Base-by-base conservation (phyloP, 495 filamentous ascomycete species). In the Trichoderma orchidacearum region DNA sequence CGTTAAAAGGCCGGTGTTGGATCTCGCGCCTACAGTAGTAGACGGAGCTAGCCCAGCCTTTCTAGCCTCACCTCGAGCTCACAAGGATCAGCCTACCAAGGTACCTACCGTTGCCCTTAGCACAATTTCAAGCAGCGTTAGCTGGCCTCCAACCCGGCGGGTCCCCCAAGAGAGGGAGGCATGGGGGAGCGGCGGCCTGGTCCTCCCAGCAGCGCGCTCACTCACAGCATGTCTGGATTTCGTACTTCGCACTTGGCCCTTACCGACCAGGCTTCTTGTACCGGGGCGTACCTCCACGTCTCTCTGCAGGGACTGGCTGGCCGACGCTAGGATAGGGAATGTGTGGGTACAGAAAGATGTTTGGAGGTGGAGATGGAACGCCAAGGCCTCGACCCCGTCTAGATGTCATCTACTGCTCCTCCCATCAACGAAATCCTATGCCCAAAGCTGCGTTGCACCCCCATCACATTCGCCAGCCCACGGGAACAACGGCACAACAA, bases 271-370 rank as follows among this genome's bases (percentile, higher is more conserved):
- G 36, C 21, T 23, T 27, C 13, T 23, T 48, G 21, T 45, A 23
- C 41, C 41, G 41, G 41, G 41, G 41, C 11, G 21, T 13, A 48
- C 21, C 41, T 48, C 41, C 41, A 48, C 41, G 41, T 48, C 41
- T 48, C 41, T 48, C 41, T 48, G 41, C 41, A 48, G 41, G 41
- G 41, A 48, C 41, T 48, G 38, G 15, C 38, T 48, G 41, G 41
- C 41, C 41, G 41, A 48, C 41, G 41, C 41, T 48, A 48, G 41
- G 41, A 48, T 48, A 48, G 41, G 21, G 41, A 48, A 48, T 48
- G 41, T 48, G 41, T 48, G 41, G 41, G 13, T 48, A 35, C 32
- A 35, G n/a, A 35, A 35, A 35, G 32, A 35, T 35, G 32, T n/a
- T 23, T 9, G 13, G 41, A 48, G 41, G 41, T 48, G 41, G 41